These are phyloP conservation scores for Fraxinus sp. DNA, from an alignment of 305 asterid genomes.

Conservation along the genomic window DNA sequence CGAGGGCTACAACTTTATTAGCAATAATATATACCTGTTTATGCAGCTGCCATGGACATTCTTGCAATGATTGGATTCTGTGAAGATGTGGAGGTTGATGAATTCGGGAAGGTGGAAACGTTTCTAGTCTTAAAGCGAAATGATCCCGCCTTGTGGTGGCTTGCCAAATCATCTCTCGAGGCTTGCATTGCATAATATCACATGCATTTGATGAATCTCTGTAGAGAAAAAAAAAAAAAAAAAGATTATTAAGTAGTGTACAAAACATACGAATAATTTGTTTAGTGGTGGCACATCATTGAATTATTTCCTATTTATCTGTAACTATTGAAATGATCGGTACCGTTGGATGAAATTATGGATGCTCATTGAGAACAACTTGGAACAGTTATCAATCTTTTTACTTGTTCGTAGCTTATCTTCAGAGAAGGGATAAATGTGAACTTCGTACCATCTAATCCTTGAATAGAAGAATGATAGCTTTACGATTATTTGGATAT, in stretches of 20 bases:
- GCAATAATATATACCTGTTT: not conserved
- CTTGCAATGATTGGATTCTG: slow-evolving; percentile 61
- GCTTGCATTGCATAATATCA: slow-evolving; percentile 23
- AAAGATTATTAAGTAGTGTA: not conserved
- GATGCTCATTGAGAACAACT: not conserved
- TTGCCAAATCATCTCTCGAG: slow-evolving; percentile 78
- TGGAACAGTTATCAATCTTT: not conserved
- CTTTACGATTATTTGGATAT: not conserved
- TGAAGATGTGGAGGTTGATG: slow-evolving; percentile 53
- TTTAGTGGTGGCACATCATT: not conserved
- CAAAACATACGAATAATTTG: not conserved
- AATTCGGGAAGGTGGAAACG: slow-evolving; percentile 47
- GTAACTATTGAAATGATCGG: not conserved
- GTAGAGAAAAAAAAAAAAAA: not conserved
- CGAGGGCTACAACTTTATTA: not conserved
- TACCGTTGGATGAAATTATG: not conserved
- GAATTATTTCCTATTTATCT: not conserved
- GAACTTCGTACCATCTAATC: not conserved
- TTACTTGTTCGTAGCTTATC: not conserved
- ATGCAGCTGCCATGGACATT: slow-evolving; percentile 76
- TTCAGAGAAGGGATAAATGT: not conserved
- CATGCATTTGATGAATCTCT: not conserved
- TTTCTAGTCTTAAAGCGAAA: slow-evolving; percentile 65
- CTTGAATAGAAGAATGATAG: not conserved
- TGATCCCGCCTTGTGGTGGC: slow-evolving; percentile 91